Base-by-base conservation (phyloP, 164 flowering plant genomes). In the Pachysandra terminalis region DNA sequence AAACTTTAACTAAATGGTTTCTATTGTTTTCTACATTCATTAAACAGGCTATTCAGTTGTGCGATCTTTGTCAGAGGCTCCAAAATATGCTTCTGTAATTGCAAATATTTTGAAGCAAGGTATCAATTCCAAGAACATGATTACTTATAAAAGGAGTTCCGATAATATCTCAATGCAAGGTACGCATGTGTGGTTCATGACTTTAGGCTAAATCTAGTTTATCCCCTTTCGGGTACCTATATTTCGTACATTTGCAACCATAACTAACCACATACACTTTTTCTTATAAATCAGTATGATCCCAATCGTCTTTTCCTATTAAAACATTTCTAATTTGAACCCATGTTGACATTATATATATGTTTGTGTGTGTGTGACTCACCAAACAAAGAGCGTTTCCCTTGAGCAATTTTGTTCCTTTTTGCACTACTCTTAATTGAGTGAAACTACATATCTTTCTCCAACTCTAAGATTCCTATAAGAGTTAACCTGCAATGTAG, bases 31-130 rank as follows among this genome's bases (percentile, higher is more conserved):
- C 15, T 53, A 10, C 22, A 22, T 64, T 49, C 41, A 56, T 59
- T 28, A 37, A 76, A 67, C 87, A 95, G 97, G 99, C 26, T 92
- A 92, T 70, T 95, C 99, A 17, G 96, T 95, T 57, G 97, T 92
- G 61, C 81, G 97, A 80, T 95, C 97, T 66, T 75, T 92, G 76
- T 89, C 99, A 8, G 99, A 95, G 75, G 99, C 99, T 78, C 97
- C 99, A 61, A 85, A 79, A 9, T 95, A 89, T 81, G 97, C 97
- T 59, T 82, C 91, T 59, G 88, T 81, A 40, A 90, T 95, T 76
- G 99, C 97, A 71, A 84, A 75, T 41, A 85, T 90, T 62, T 79
- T 95, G 78, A 84, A 77, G 75, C 75, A 65, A 35, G 71, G 70
- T 66, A 61, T 49, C 37, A 70, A 76, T 37, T 61, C 73, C 32